Conservation (phyloP, 208 protist species). For the Wallacemonas sp. region DNA sequence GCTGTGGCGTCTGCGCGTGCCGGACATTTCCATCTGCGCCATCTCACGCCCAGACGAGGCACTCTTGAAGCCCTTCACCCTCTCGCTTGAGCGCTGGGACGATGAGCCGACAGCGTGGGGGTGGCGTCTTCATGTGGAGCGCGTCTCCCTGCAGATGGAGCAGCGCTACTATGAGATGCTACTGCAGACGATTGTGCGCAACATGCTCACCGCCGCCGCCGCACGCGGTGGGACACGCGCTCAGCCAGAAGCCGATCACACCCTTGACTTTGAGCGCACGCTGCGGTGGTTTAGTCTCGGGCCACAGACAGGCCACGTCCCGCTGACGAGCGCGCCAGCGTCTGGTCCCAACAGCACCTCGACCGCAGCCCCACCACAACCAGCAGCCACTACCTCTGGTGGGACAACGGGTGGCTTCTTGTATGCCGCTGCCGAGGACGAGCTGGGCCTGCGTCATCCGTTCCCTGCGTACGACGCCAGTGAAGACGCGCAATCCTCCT, state of each 20-base stretch:
- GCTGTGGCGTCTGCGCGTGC: constrained; percentile 19
- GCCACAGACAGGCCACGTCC: neutral
- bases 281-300: constrained; percentile 7
- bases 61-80: constrained; percentile 21
- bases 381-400: neutral
- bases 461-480: constrained; percentile 2
- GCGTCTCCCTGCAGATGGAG: constrained; percentile 32
- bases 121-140: constrained; percentile 23
- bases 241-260: too few species aligned
- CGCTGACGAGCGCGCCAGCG: neutral
- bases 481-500: too few species aligned
- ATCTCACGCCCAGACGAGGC: constrained; percentile 16
- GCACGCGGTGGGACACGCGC: neutral
- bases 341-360: neutral
- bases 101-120: constrained; percentile 6
- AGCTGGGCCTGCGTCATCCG: constrained; percentile 10
- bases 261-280: constrained; percentile 4
- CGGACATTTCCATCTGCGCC: constrained; percentile 17
- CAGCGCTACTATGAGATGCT: constrained; percentile 52
- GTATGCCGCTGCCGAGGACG: constrained; percentile 1
- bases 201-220: constrained; percentile 23
- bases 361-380: neutral
- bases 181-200: constrained; percentile 32
- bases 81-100: constrained; percentile 4
- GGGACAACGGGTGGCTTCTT: neutral